These are phyloP conservation scores for Ceratocystis destructans DNA, from an alignment of 2,329 filamentous ascomycete genomes.

Conservation along the genomic window DNA sequence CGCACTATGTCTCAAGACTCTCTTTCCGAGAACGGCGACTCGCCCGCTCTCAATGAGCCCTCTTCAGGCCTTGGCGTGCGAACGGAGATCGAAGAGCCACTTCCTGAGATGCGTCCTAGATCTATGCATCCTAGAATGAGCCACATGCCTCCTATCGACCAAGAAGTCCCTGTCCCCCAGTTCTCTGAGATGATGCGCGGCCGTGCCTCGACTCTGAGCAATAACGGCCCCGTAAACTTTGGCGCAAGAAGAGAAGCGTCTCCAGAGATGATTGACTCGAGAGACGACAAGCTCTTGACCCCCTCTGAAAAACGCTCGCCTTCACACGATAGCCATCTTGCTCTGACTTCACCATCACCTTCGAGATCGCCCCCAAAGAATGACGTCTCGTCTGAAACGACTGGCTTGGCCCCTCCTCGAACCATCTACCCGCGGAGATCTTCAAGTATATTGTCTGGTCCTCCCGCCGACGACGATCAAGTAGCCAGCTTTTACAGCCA, in stretches of 20 bases:
- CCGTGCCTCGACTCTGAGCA: conserved; percentile 7
- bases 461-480: conserved; percentile 55
- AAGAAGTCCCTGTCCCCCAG: conserved; percentile 22
- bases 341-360: conserved; percentile 31
- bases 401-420: conserved; percentile 37
- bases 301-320: conserved; percentile 47
- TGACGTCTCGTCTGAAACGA: conserved; percentile 18
- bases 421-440: conserved; percentile 38
- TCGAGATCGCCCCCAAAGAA: conserved; percentile 12
- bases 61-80: conserved; percentile 35
- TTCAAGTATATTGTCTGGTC: conserved; percentile 49
- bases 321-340: conserved; percentile 24
- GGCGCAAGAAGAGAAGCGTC: conserved; percentile 46
- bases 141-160: conserved; percentile 37
- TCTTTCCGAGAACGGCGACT: conserved; percentile 25
- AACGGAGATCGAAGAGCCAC: conserved; percentile 45
- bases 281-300: conserved; percentile 33
- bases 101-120: conserved; percentile 44
- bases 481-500: conserved; percentile 28
- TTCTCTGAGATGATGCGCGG: conserved; percentile 18
- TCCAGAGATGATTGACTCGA: conserved; percentile 30
- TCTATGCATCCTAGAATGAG: conserved; percentile 68
- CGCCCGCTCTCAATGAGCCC: conserved; percentile 21
- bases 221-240: conserved; percentile 27
- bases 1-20: conserved; percentile 57